Evolutionary conservation across 306 rosid genomes (phyloP).

Genomic region (Cucumis melo): DNA sequence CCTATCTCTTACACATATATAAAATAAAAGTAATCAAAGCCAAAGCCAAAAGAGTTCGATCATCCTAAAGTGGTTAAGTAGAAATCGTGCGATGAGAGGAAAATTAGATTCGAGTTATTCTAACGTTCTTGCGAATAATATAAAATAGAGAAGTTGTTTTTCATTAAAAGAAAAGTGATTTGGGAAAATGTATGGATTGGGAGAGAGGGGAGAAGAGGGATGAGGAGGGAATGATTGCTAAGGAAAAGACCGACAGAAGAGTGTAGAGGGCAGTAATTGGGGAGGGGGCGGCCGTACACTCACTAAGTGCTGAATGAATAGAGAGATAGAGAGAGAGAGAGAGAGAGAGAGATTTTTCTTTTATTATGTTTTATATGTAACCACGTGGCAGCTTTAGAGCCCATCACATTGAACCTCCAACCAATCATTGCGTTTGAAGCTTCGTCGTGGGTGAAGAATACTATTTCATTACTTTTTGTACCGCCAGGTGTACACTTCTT

Average conservation of each 20-base stretch:
- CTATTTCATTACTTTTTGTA: background rate
- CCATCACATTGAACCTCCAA: background rate
- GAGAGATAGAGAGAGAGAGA: background rate
- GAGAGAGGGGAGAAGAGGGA: no score
- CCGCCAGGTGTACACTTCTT: background rate
- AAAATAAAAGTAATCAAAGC: no score
- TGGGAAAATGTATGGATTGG: no score
- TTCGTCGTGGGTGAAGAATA: background rate
- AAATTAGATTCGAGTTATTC: no score
- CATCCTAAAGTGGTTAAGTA: no score
- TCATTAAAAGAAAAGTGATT: no score
- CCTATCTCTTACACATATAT: no score
- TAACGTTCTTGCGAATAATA: no score
- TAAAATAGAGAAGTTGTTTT: no score
- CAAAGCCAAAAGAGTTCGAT: no score
- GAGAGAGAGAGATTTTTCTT: background rate
- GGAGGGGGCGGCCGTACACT: background rate
- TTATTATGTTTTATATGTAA: background rate
- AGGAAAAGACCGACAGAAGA: background rate
- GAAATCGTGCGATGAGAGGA: no score
- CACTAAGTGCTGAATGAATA: background rate
- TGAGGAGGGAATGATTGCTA: background rate
- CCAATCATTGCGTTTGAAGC: conserved; percentile 5
- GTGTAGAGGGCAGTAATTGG: background rate
- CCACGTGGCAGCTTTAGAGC: background rate